Evolutionary conservation across 805 yeast species (phyloP).

Genomic region (Metschnikowia drakensbergensis): DNA sequence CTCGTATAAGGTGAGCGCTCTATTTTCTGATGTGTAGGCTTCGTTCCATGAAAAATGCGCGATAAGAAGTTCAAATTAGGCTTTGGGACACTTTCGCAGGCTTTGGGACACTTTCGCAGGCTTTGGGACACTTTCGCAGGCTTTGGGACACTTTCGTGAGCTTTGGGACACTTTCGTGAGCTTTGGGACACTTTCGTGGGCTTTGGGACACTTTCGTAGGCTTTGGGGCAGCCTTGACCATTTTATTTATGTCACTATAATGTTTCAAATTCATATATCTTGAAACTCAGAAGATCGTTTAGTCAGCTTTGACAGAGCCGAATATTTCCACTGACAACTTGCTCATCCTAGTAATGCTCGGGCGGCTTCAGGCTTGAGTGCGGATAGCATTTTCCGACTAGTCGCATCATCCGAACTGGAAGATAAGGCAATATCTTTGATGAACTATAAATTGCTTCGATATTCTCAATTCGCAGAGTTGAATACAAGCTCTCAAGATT

Average conservation of each 20-base stretch:
- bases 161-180: constrained; percentile 6
- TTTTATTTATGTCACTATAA: neutral
- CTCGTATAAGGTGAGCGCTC: neutral
- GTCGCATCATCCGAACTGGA: constrained; percentile 1
- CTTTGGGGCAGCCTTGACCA: constrained; percentile 4
- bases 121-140: constrained; percentile 12
- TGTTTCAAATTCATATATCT: too few species aligned
- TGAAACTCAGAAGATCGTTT: too few species aligned
- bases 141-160: neutral
- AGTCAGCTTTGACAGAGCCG: too few species aligned
- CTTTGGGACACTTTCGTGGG: constrained; percentile 6
- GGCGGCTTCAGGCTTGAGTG: neutral
- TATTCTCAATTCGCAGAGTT: neutral
- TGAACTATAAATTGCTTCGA: neutral
- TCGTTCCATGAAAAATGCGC: neutral
- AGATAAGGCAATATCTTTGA: neutral
- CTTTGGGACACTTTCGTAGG: constrained; percentile 7
- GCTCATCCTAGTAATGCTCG: too few species aligned
- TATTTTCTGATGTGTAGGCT: neutral
- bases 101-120: constrained; percentile 8
- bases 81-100: neutral
- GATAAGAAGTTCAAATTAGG: neutral
- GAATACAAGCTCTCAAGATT: neutral
- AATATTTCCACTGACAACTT: too few species aligned
- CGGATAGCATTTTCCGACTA: neutral